Evolutionary conservation across 2,329 filamentous ascomycete genomes (phyloP).

Genomic region (Talaromyces islandicus): DNA sequence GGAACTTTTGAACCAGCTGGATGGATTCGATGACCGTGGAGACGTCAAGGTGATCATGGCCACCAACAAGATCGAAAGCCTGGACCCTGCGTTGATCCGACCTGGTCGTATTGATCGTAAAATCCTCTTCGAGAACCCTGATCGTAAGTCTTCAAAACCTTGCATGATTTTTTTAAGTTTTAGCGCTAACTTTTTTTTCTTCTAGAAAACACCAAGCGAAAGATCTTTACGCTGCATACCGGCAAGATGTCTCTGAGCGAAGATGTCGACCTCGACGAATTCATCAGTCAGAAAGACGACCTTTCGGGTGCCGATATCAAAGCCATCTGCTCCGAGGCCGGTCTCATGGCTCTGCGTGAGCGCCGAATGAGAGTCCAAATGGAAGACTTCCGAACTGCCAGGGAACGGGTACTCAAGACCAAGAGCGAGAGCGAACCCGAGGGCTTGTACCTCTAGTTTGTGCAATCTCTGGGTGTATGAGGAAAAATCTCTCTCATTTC

Average conservation of each 20-base stretch:
- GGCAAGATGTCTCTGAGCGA: conserved; percentile 97
- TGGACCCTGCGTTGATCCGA: conserved; percentile 92
- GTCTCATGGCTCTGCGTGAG: conserved; percentile 88
- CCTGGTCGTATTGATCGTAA: conserved; percentile 98
- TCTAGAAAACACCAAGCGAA: conserved; percentile 79
- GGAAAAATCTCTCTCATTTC: background rate
- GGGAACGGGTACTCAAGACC: conserved; percentile 92
- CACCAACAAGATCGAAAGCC: conserved; percentile 98
- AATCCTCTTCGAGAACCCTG: conserved; percentile 73
- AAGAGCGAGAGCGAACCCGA: conserved; percentile 98
- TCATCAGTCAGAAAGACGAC: conserved; percentile 97
- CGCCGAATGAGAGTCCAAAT: conserved; percentile 97
- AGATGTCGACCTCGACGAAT: conserved; percentile 97
- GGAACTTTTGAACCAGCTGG: conserved; percentile 94
- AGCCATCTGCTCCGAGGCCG: conserved; percentile 96
- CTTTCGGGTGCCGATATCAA: conserved; percentile 97
- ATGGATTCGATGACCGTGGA: conserved; percentile 96
- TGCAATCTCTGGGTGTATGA: background rate
- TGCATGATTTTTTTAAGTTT: background rate
- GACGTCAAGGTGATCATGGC: conserved; percentile 99
- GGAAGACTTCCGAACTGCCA: conserved; percentile 89
- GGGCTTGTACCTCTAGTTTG: conserved; percentile 85
- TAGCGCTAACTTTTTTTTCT: background rate
- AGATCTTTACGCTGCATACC: conserved; percentile 97
- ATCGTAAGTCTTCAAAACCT: conserved; percentile 46